Base-by-base conservation (phyloP, 176 grass and related monocot genomes). In the Avena atlantica region DNA sequence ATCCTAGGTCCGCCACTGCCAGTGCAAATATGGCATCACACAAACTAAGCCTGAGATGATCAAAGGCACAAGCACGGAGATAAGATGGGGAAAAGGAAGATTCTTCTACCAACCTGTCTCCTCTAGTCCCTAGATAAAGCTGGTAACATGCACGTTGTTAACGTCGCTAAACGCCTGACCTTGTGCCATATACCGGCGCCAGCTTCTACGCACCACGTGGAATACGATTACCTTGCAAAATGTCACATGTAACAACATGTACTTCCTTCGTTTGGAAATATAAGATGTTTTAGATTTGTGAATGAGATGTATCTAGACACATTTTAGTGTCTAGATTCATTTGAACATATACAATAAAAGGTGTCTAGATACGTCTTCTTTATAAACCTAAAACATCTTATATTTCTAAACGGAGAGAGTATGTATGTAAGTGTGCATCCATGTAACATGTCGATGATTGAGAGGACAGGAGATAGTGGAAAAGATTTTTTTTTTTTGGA, bases 41-140 rank as follows among this genome's bases (percentile, higher is more conserved):
- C 25, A 27, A 0, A 29, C 1, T 1, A 29, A 29, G 31, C 31
- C 31, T 34, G 31, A 34, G 31, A 34, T 4, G 31, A 34, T 2
- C 31, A 34, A 34, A 34, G 31, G 0, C 31, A 34, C 3, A 34
- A 34, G 12, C 49, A 34, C 6, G 4, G 17, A 4, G 42, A 70
- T 9, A 2, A 56, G 23, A 78, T 19, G 50, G 16, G 27, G 9
- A 58, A 88, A 82, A 82, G 47, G 29, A 7, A 8, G n/a, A n/a
- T 36, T 19, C 12, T 20, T 34, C 76, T 79, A 81, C 83, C 88
- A 68, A 89, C 88, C 68, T 89, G 82, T 85, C 49, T 31, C 88
- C 5, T 42, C 6, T 42, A 42, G 40, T 42, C 6, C n/a, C n/a
- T n/a, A 24, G 27, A 81, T 31, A 81, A 63, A 73, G 74, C 4